Evolutionary conservation across 2,329 filamentous ascomycete genomes (phyloP).

Genomic region (Verticillium dahliae): DNA sequence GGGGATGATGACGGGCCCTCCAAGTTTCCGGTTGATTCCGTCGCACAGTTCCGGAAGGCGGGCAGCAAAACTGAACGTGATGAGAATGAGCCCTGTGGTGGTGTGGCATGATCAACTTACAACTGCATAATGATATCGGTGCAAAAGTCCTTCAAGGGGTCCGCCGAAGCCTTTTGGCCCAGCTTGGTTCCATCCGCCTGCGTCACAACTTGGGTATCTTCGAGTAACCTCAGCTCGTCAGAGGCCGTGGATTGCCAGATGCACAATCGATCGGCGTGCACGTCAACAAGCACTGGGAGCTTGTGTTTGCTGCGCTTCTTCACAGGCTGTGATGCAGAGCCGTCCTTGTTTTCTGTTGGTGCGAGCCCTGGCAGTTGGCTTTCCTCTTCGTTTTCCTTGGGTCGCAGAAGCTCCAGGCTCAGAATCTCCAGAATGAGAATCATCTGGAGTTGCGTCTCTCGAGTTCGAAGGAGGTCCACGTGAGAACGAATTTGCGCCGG

Average conservation of each 20-base stretch:
- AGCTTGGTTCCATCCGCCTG: constrained; percentile 25
- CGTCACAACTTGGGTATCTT: constrained; percentile 36
- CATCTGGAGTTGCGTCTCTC: constrained; percentile 76
- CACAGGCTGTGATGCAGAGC: constrained; percentile 20
- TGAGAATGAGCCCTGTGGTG: constrained; percentile 23
- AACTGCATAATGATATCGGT: constrained; percentile 76
- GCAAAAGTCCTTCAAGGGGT: constrained; percentile 70
- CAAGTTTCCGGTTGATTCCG: constrained; percentile 67
- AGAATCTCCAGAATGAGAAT: constrained; percentile 73
- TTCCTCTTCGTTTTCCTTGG: constrained; percentile 32
- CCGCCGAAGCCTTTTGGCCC: constrained; percentile 38
- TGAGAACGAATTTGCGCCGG: constrained; percentile 53
- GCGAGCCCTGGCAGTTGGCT: constrained; percentile 40
- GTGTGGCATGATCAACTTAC: constrained; percentile 33
- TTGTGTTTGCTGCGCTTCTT: constrained; percentile 60
- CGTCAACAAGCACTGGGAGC: constrained; percentile 58
- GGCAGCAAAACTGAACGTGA: constrained; percentile 55
- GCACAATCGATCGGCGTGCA: constrained; percentile 70
- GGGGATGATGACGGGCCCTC: constrained; percentile 59
- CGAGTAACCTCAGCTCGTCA: constrained; percentile 45
- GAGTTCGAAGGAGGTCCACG: constrained; percentile 59
- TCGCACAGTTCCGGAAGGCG: constrained; percentile 67
- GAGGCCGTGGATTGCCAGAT: constrained; percentile 77
- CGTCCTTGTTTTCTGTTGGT: constrained; percentile 22
- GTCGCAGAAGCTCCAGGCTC: constrained; percentile 54